Base-by-base conservation (phyloP, 768 basidiomycete genomes). In the Gloeostereum incarnatum region DNA sequence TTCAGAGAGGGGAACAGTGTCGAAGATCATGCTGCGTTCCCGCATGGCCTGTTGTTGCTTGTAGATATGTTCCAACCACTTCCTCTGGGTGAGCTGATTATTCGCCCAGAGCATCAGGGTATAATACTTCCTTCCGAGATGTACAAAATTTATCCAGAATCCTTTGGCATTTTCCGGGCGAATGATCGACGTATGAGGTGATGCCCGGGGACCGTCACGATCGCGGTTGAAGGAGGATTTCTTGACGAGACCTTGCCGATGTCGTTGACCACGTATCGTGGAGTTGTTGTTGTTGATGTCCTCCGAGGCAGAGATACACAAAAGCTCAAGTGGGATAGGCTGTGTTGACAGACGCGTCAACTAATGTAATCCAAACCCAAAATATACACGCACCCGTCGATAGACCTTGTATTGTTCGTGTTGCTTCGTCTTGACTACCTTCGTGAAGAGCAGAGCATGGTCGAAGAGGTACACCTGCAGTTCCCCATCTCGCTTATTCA, bases 241-340 rank as follows among this genome's bases (percentile, higher is more conserved):
- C 46, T 68, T 71, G 9, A 66, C 56, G 3, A 81, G 58, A 17
- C 58, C 59, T 52, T 75, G 73, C 38, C 54, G 61, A 22, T 57
- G 53, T 11, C 71, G 62, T 34, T 54, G 38, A 7, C 49, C 57
- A 39, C 55, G 61, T 3, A 55, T 48, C 25, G 60, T 63, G 37
- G 57, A 23, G 42, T 38, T 2, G 5, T 57, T 62, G 31, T 58
- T 59, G 26, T 55, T 56, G 19, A 40, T 57, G 36, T 93, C 89
- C 46, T 90, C 87, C 1, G 79, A 73, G 2, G 85, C 78, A 3
- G 82, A 75, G 45, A 97, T 75, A 35, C 84, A 68, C 17, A 99
- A 75, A 2, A 99, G 73, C 49, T 98, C 96, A 32, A 98, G 73
- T 0, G 96, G 96, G 51, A 98, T 96, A 1, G 96, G 94, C 93